Conservation (phyloP, 306 rosid species). For the Urtica urens region DNA sequence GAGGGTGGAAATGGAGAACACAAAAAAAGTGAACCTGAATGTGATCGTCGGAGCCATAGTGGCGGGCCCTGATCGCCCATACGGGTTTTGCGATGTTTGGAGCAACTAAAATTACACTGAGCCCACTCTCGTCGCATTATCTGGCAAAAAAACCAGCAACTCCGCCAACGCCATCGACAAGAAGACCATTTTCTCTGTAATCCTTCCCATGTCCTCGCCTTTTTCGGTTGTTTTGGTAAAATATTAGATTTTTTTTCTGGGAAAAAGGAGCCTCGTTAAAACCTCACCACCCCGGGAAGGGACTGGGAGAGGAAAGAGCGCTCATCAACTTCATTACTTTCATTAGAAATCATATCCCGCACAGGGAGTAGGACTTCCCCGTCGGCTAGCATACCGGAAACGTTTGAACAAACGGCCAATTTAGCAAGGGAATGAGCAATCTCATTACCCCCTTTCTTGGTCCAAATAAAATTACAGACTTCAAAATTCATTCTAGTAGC, state of each 20-base stretch:
- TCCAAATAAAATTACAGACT: too few species aligned
- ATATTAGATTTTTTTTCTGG: constrained; percentile 29
- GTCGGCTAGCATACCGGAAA: too few species aligned
- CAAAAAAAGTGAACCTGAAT: constrained; percentile 68
- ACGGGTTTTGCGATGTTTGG: constrained; percentile 85
- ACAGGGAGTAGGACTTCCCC: too few species aligned
- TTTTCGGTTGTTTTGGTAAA: constrained; percentile 19
- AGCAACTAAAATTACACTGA: constrained; percentile 84
- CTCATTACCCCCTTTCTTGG: too few species aligned
- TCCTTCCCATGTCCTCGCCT: constrained; percentile 90
- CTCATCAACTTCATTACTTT: too few species aligned
- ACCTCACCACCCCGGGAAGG: too few species aligned
- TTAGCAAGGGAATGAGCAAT: too few species aligned
- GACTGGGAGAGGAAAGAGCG: too few species aligned
- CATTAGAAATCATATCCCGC: too few species aligned
- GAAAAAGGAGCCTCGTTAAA: too few species aligned
- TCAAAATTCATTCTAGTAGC: too few species aligned
- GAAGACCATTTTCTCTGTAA: constrained; percentile 80
- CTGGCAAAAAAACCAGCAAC: constrained; percentile 60
- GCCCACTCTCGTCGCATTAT: constrained; percentile 85
- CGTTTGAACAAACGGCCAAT: too few species aligned
- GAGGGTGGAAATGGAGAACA: constrained; percentile 98
- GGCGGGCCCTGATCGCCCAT: constrained; percentile 87
- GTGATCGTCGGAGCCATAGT: constrained; percentile 83
- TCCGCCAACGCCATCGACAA: constrained; percentile 66